phyloP scores from a whole-genome alignment of 2,329 filamentous ascomycete genomes.

The Lasiodiplodia hormozganensis region DNA sequence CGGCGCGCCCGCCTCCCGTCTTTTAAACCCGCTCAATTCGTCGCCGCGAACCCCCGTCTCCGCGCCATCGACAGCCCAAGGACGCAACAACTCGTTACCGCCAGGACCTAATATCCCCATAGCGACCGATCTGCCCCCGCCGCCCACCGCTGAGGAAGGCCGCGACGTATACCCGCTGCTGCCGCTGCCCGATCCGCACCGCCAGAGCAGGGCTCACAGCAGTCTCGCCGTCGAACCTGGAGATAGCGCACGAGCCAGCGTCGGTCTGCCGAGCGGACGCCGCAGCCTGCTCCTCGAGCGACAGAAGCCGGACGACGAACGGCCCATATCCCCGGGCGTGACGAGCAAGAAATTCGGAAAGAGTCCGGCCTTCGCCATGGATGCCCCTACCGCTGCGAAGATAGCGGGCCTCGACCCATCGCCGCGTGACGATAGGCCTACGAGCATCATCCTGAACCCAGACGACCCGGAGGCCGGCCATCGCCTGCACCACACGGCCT shows the following conservation, averaged over 20 bases:
- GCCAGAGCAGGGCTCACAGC: constrained; percentile 56
- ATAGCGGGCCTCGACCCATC: constrained; percentile 17
- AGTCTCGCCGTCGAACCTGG: constrained; percentile 49
- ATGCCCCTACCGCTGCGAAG: constrained; percentile 18
- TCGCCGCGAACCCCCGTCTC: constrained; percentile 56
- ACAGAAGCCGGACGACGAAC: background rate
- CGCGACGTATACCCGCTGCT: constrained; percentile 63
- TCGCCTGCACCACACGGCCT: constrained; percentile 26
- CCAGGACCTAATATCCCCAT: constrained; percentile 54
- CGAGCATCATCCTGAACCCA: constrained; percentile 17
- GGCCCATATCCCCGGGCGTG: background rate
- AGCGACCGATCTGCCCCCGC: constrained; percentile 35
- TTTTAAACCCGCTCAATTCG: constrained; percentile 69
- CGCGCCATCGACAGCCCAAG: constrained; percentile 49
- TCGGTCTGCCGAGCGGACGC: constrained; percentile 55
- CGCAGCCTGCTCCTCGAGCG: constrained; percentile 34
- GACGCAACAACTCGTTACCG: constrained; percentile 33
- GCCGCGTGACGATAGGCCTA: constrained; percentile 10
- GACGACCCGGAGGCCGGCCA: constrained; percentile 28
- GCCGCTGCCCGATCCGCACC: constrained; percentile 63
- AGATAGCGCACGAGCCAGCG: constrained; percentile 59
- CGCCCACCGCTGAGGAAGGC: constrained; percentile 43
- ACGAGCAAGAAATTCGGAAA: constrained; percentile 8
- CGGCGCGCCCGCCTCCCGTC: constrained; percentile 54
- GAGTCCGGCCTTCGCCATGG: constrained; percentile 16